Evolutionary conservation across 768 basidiomycete species (phyloP), one percentile per base, ranked within the genome.

Genomic region (Porpolomopsis calyptriformis): DNA sequence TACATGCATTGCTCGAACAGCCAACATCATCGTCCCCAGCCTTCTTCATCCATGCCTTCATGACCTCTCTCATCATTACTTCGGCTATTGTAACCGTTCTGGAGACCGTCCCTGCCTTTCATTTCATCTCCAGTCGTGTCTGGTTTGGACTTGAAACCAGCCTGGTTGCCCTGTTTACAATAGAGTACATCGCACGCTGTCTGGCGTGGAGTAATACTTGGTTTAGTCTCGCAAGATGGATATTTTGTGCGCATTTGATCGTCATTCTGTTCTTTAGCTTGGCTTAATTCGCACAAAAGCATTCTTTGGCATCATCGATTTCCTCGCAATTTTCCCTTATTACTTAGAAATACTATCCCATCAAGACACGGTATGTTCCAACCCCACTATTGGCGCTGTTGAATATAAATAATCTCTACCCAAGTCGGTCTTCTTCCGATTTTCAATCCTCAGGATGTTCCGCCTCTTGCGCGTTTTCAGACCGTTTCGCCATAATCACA

Each of bases 141-240:
- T 89, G 91, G 78, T 94, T 94, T 50, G 91, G 91, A 1, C 58
- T 90, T 18, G 91, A 93, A 65, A 90, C 89, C 14, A 80, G 74
- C 43, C 62, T 93, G 8, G 90, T 93, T 20, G 77, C 81, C 40
- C 60, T 92, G 2, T 94, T 93, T 61, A 92, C 91, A 0, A 70
- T 89, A 47, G 91, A 96, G 62, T 93, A 87, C 57, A 59, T 82
- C 22, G 76, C 76, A 10, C 68, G 86, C 27, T 76, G 76, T 56
- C 46, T 85, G 1, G 87, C 86, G n/a, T 86, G 76, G 82, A 90
- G 78, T 55, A 72, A 61, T 48, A 73, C 76, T 0, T 82, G 76
- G 84, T 64, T 64, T 25, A 67, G 70, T 11, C 64, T 85, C 26
- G 63, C 75, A 20, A 70, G 68, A 55, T 89, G 86, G 86, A 54